A percentile compares a stretch with the other conserved stretches of the same genome.
These are phyloP conservation scores for Colletotrichum truncatum DNA, from an alignment of 2,329 filamentous ascomycete species.

Conservation along the genomic window DNA sequence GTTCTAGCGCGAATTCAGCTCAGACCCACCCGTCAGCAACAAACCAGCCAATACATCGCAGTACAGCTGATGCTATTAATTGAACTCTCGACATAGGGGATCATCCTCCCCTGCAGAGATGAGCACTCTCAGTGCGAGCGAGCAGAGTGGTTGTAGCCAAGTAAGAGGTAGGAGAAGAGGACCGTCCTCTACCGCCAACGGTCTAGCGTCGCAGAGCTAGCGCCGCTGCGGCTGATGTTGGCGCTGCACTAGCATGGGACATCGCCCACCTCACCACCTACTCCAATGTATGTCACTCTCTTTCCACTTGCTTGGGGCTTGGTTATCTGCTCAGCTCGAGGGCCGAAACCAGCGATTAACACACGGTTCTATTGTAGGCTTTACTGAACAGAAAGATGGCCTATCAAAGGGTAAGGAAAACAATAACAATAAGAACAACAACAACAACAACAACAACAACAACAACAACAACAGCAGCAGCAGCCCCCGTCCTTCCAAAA, in stretches of 20 bases:
- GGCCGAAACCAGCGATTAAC: too few species aligned
- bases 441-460: too few species aligned
- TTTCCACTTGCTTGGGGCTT: neutral
- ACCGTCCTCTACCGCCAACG: neutral
- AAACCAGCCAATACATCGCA: constrained; percentile 19
- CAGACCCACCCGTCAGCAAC: constrained; percentile 18
- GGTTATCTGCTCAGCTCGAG: neutral
- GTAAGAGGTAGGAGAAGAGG: neutral
- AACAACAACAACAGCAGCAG: too few species aligned
- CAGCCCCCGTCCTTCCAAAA: too few species aligned
- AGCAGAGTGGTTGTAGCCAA: neutral
- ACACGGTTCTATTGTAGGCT: too few species aligned
- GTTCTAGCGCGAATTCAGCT: neutral
- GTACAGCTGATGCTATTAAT: constrained; percentile 23
- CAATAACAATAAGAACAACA: too few species aligned
- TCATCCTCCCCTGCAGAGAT: constrained; percentile 13
- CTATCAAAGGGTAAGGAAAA: too few species aligned
- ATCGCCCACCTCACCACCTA: neutral
- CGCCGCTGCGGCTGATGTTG: constrained; percentile 20
- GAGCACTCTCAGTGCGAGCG: neutral
- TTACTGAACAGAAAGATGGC: too few species aligned
- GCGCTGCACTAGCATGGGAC: constrained; percentile 1
- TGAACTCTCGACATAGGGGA: constrained; percentile 12
- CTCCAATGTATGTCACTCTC: neutral
- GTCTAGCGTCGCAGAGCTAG: constrained; percentile 9